Evolutionary conservation across 2,329 filamentous ascomycete species (phyloP).

Genomic region (Tolypocladium album): DNA sequence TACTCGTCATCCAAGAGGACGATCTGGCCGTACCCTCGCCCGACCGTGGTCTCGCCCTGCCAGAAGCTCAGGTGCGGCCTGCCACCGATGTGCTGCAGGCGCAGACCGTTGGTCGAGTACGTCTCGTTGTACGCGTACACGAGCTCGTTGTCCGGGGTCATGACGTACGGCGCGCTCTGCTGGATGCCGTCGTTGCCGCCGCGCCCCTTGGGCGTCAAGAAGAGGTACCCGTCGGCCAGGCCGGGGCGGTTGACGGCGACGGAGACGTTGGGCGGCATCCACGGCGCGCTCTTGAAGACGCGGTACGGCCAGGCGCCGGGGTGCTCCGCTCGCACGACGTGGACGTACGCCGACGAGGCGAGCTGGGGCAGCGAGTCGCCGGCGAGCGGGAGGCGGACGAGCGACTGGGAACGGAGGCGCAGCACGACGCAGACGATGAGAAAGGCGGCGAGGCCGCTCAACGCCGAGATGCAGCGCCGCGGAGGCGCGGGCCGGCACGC

Average conservation of each 20-base stretch:
- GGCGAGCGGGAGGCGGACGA: background rate
- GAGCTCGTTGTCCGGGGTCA: background rate
- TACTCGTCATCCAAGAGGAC: background rate
- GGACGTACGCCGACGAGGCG: background rate
- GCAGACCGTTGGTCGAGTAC: background rate
- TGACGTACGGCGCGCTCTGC: background rate
- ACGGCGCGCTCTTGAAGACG: background rate
- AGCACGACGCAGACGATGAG: background rate
- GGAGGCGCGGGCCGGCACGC: background rate
- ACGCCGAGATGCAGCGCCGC: background rate
- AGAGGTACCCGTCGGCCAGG: background rate
- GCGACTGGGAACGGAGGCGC: background rate
- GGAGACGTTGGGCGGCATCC: background rate
- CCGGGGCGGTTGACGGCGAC: background rate
- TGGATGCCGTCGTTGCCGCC: background rate
- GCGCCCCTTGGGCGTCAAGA: background rate
- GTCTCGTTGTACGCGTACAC: background rate
- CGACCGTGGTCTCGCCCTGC: background rate
- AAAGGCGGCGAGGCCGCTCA: background rate
- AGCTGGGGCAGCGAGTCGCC: background rate
- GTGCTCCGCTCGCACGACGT: background rate
- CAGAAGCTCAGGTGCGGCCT: background rate
- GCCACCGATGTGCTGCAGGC: background rate
- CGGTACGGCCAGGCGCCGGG: background rate
- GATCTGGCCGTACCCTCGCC: background rate